Conservation (phyloP, 768 basidiomycete species). For the Tylopilus sp. region DNA sequence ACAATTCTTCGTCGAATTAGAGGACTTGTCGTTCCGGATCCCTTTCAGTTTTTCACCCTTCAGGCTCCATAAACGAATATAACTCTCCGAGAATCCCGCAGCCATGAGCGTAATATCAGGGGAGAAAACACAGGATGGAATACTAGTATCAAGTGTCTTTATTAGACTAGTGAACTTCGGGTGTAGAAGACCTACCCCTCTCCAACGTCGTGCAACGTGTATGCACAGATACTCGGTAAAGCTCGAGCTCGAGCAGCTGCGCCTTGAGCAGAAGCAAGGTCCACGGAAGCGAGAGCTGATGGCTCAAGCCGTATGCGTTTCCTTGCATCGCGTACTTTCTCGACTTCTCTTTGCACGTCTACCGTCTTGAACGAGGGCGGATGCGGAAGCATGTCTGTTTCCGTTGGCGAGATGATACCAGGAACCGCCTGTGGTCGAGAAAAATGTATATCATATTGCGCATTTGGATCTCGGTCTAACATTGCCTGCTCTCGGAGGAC, state of each 20-base stretch:
- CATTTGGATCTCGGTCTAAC: conserved; percentile 64
- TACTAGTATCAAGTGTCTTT: conserved; percentile 40
- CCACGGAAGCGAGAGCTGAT: conserved; percentile 52
- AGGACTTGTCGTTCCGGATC: conserved; percentile 69
- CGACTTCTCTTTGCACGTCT: conserved; percentile 90
- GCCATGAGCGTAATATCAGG: conserved; percentile 90
- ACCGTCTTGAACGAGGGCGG: conserved; percentile 79
- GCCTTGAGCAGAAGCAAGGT: conserved; percentile 58
- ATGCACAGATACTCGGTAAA: conserved; percentile 91
- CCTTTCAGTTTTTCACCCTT: conserved; percentile 88
- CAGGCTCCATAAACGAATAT: conserved; percentile 90
- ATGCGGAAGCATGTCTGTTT: conserved; percentile 73
- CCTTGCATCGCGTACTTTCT: conserved; percentile 81
- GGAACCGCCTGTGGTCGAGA: conserved; percentile 46
- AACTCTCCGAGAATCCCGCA: conserved; percentile 93
- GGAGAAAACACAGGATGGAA: conserved; percentile 86
- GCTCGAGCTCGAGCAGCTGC: conserved; percentile 53
- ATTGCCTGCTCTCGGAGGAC: conserved; percentile 78
- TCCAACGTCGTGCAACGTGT: conserved; percentile 91
- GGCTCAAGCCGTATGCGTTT: conserved; percentile 92
- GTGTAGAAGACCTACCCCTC: conserved; percentile 67
- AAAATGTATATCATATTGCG: conserved; percentile 62
- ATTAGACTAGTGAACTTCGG: conserved; percentile 2
- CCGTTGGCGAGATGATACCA: conserved; percentile 61
- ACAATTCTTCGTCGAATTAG: conserved; percentile 69